phyloP scores from a whole-genome alignment of 2,329 filamentous ascomycete genomes.

The Lomentospora prolificans region DNA sequence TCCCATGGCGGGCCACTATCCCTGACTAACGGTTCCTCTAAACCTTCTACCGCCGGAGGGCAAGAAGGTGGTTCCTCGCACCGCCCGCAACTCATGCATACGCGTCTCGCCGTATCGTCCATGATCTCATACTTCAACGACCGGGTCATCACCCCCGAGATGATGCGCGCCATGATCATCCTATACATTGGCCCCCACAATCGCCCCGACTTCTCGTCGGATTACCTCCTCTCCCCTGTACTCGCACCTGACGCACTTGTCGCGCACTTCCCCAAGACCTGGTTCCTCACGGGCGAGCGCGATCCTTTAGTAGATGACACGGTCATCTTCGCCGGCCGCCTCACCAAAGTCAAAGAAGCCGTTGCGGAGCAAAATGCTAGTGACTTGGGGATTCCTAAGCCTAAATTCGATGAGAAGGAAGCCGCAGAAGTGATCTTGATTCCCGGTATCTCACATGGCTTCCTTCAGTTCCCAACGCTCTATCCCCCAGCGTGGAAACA shows the following conservation, averaged over 20 bases:
- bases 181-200: slow-evolving; percentile 91
- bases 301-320: slow-evolving; percentile 96
- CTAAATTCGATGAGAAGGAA: slow-evolving; percentile 30
- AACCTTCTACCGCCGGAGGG: neutral
- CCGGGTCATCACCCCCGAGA: slow-evolving; percentile 85
- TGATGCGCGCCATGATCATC: slow-evolving; percentile 99
- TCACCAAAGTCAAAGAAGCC: slow-evolving; percentile 68
- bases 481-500: slow-evolving; percentile 89
- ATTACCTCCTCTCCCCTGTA: slow-evolving; percentile 84
- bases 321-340: slow-evolving; percentile 82
- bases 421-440: slow-evolving; percentile 68
- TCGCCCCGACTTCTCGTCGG: slow-evolving; percentile 82
- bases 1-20: slow-evolving; percentile 35
- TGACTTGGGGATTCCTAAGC: slow-evolving; percentile 12
- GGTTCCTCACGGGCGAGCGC: slow-evolving; percentile 87
- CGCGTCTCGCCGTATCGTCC: slow-evolving; percentile 86
- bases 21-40: slow-evolving; percentile 12
- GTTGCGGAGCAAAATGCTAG: slow-evolving; percentile 16
- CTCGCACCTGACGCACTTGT: slow-evolving; percentile 79
- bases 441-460: slow-evolving; percentile 85
- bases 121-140: slow-evolving; percentile 99
- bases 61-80: slow-evolving; percentile 29
- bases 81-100: slow-evolving; percentile 54
- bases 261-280: slow-evolving; percentile 83
- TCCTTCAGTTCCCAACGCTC: slow-evolving; percentile 79